phyloP scores from a whole-genome alignment of 768 basidiomycete species.

The Calocybe indica region DNA sequence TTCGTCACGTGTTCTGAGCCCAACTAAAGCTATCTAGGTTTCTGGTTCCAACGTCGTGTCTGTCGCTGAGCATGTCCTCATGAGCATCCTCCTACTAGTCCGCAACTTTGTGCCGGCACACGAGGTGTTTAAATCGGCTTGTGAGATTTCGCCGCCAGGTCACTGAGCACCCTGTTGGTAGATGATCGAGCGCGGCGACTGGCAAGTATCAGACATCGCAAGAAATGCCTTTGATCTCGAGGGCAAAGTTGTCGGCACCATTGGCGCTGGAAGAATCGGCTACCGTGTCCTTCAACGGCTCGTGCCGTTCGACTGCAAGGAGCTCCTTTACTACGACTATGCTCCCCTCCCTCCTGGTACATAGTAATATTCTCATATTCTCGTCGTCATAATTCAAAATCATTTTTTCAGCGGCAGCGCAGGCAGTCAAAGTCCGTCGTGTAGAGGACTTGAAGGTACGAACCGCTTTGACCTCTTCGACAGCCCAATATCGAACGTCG shows the following conservation, averaged over 20 bases:
- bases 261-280: slow-evolving; percentile 77
- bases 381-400: background rate
- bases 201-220: slow-evolving; percentile 81
- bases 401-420: slow-evolving; percentile 43
- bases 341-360: slow-evolving; percentile 59
- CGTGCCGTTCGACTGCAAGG: slow-evolving; percentile 81
- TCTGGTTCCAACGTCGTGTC: slow-evolving; percentile 89
- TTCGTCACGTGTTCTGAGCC: background rate
- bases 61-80: slow-evolving; percentile 87
- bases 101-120: slow-evolving; percentile 87
- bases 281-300: slow-evolving; percentile 82
- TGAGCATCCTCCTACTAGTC: slow-evolving; percentile 87
- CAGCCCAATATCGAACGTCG: background rate
- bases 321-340: slow-evolving; percentile 89
- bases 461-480: slow-evolving; percentile 9
- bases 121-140: slow-evolving; percentile 39
- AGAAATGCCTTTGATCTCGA: slow-evolving; percentile 86
- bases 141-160: background rate
- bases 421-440: slow-evolving; percentile 64
- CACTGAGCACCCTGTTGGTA: slow-evolving; percentile 12
- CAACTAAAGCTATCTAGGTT: slow-evolving; percentile 34
- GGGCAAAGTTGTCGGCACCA: slow-evolving; percentile 87
- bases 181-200: slow-evolving; percentile 83
- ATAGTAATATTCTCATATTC: slow-evolving; percentile 2
- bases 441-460: slow-evolving; percentile 73